These are phyloP conservation scores for Quercus lobata DNA, from an alignment of 331 rosid genomes.

Conservation along the genomic window DNA sequence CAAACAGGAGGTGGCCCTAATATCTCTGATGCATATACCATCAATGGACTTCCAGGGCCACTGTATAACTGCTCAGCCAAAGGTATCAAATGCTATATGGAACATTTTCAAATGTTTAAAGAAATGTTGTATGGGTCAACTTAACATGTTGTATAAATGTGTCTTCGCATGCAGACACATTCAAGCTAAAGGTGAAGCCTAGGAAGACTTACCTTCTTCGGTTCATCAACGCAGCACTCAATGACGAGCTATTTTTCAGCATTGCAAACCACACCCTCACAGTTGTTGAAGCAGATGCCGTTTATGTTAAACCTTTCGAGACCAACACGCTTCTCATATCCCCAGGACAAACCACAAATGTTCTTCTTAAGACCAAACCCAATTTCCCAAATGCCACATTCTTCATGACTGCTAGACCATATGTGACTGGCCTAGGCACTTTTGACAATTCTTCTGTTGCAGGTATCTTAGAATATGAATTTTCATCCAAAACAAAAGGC, in stretches of 20 bases:
- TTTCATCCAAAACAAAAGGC: not conserved
- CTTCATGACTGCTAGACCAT: slow-evolving; percentile 38
- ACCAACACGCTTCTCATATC: slow-evolving; percentile 27
- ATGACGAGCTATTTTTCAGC: slow-evolving; percentile 42
- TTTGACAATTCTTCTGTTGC: slow-evolving; percentile 38
- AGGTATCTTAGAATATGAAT: slow-evolving; percentile 23
- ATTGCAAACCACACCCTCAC: slow-evolving; percentile 37
- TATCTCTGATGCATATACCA: slow-evolving; percentile 60
- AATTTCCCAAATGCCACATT: slow-evolving; percentile 34
- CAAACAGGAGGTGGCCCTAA: slow-evolving; percentile 63
- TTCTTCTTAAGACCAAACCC: slow-evolving; percentile 36
- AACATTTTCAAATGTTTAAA: not conserved
- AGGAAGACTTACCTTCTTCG: slow-evolving; percentile 32
- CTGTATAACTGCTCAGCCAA: slow-evolving; percentile 50
- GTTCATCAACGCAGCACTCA: slow-evolving; percentile 32
- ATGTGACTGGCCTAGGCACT: slow-evolving; percentile 34
- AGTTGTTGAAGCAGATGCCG: slow-evolving; percentile 28
- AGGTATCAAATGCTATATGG: slow-evolving; percentile 23
- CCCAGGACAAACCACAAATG: slow-evolving; percentile 44
- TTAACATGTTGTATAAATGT: not conserved
- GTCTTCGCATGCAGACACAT: slow-evolving; percentile 22
- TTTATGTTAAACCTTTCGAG: slow-evolving; percentile 42
- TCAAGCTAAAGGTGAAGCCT: slow-evolving; percentile 32
- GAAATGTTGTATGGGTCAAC: not conserved
- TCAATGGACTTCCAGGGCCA: slow-evolving; percentile 63